Base-by-base conservation (phyloP, 1,284 basidiomycete species). In the Leucoagaricus sp. region DNA sequence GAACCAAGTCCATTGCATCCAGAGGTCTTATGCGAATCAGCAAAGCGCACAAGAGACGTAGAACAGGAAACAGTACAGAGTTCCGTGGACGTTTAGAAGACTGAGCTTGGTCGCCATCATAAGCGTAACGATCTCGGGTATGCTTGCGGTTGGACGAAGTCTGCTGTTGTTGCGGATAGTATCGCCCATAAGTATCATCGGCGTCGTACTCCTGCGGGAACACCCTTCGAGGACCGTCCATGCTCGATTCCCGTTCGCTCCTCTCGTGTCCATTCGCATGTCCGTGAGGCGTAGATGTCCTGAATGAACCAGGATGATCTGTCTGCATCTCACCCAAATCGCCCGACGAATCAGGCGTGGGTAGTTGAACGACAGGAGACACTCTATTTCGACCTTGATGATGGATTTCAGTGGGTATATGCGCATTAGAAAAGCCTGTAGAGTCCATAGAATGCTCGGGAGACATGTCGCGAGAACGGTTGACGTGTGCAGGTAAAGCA, bases 351-450 rank as follows among this genome's bases (percentile, higher is more conserved):
- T 51, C 55, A 12, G 55, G 55, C 4, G 55, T 40, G 25, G 44
- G 49, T 19, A 46, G 49, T 44, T 51, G 49, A 28, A 26, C 49
- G 21, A 51, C 13, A 15, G 26, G 34, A 25, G 17, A 17, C 17
- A 21, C 36, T 23, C 3, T 15, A 26, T 13, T 17, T 15, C 13
- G 47, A 8, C 12, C n/a, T 17, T 49, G 46, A 1, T 15, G 38
- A 6, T 57, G 49, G 9, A 46, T 23, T 23, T 29, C 36, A 31
- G 17, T 25, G 42, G 44, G 26, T 57, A 42, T 57, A 57, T 57
- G 55, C 55, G 55, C 34, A 19, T 19, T 42, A 25, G 55, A 33
- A 44, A 50, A 38, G 31, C 26, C 25, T 8, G 31, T 13, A 8
- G 19, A 28, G 29, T 13, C 44, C 33, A 26, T 17, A 47, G 34